A percentile compares a stretch with the other conserved stretches of the same genome.
Conservation (phyloP, 108 stramenopile genomes). For the Discostella stelligeroides region DNA sequence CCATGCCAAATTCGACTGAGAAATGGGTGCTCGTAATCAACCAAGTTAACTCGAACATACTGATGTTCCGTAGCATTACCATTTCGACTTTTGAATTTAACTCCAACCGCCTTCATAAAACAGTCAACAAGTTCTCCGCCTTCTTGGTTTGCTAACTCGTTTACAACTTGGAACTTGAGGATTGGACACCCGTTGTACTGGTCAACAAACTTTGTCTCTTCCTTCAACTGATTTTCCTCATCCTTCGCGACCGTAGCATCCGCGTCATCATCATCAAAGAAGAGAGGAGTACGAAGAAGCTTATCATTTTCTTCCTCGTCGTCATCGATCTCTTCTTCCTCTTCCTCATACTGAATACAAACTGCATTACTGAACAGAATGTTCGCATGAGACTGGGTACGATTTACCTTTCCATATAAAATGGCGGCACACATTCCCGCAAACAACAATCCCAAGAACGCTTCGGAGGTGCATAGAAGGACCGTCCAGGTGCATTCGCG, state of each 20-base stretch:
- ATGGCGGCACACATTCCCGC: constrained; percentile 86
- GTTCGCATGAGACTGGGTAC: constrained; percentile 70
- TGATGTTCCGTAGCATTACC: constrained; percentile 38
- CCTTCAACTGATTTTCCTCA: constrained; percentile 11
- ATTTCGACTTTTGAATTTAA: constrained; percentile 35
- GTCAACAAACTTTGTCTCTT: constrained; percentile 13
- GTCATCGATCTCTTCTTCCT: constrained; percentile 16
- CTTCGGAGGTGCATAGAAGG: constrained; percentile 70
- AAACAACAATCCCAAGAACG: constrained; percentile 77
- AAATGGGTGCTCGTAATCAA: constrained; percentile 50
- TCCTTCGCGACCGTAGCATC: background rate
- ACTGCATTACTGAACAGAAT: constrained; percentile 74
- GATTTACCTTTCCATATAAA: constrained; percentile 79
- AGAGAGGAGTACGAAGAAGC: no score
- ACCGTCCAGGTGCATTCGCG: constrained; percentile 49
- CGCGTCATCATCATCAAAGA: no score
- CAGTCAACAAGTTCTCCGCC: constrained; percentile 86
- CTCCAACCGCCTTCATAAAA: constrained; percentile 68
- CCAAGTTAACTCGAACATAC: constrained; percentile 45
- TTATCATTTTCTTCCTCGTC: constrained; percentile 1
- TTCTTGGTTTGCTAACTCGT: constrained; percentile 52
- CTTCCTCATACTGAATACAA: constrained; percentile 69
- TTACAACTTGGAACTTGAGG: constrained; percentile 78
- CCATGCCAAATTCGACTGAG: constrained; percentile 46
- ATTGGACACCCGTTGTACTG: constrained; percentile 60